phyloP scores from a whole-genome alignment of 2,329 filamentous ascomycete species.

The Ascosphaera apis region DNA sequence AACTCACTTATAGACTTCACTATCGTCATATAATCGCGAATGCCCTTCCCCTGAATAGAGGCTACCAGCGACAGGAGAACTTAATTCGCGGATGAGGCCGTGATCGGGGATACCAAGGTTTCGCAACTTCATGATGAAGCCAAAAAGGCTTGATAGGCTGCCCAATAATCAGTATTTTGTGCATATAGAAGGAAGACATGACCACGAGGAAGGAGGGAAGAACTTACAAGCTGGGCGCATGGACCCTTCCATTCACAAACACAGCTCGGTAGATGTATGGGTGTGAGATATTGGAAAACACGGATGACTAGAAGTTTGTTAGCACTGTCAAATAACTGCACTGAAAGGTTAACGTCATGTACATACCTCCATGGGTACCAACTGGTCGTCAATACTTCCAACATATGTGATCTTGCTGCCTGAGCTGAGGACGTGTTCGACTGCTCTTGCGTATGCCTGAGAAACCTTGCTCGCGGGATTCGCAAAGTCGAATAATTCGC shows the following conservation, averaged over 20 bases:
- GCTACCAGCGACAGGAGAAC: constrained; percentile 66
- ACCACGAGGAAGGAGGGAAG: too few relatives aligned
- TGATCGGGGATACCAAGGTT: constrained; percentile 88
- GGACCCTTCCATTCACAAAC: constrained; percentile 79
- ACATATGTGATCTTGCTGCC: constrained; percentile 70
- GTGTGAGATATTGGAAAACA: constrained; percentile 66
- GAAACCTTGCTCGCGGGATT: constrained; percentile 62
- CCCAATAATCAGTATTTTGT: too few relatives aligned
- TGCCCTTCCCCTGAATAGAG: constrained; percentile 85
- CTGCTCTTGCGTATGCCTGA: constrained; percentile 51
- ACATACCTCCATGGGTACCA: constrained; percentile 68
- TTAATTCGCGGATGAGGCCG: constrained; percentile 75
- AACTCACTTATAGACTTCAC: constrained; percentile 52
- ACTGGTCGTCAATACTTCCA: constrained; percentile 88
- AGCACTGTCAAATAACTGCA: not conserved
- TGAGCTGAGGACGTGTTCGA: constrained; percentile 51
- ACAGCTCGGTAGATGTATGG: constrained; percentile 91
- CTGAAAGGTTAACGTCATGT: constrained; percentile 1
- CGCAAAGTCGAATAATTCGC: constrained; percentile 85
- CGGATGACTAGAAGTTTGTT: constrained; percentile 37
- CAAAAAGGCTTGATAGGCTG: constrained; percentile 66
- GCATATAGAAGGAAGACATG: too few relatives aligned
- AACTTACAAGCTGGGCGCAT: constrained; percentile 65
- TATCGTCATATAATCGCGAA: constrained; percentile 77
- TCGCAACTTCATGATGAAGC: constrained; percentile 77